Evolutionary conservation across 2,329 filamentous ascomycete genomes (phyloP), one percentile per base, ranked within the genome.

Genomic region (Leptographium lundbergii): DNA sequence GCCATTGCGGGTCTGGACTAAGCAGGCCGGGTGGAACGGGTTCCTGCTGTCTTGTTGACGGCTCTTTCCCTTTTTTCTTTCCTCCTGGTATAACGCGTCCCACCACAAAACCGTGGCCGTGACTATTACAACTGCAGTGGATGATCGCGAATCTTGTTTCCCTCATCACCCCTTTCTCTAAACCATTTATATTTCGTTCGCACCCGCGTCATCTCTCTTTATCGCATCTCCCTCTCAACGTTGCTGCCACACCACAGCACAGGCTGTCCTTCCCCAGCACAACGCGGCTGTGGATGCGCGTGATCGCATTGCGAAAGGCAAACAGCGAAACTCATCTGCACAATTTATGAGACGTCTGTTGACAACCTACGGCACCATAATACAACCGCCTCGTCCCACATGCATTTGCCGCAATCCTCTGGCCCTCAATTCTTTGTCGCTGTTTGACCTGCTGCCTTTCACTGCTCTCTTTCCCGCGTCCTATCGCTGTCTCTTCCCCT

Each of bases 71-170:
- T 59, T 52, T 51, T 58, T 45, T 52, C 54, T 51, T 61, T 36
- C 56, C 54, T 48, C 34, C 58, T 24, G 54, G 42, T 57, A 60
- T 55, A 57, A 60, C 56, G 55, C 55, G 55, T 57, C 39, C 55
- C 51, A 50, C 55, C 52, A 34, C 45, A 57, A 54, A 57, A 57
- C 50, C 36, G 54, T 57, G 54, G 48, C 22, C 54, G 45, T 55
- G 53, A 29, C 53, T 58, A 58, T 58, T 53, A 25, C 51, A n/a
- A 27, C 14, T 52, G 4, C 19, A 17, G 25, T 51, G 17, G 42
- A 54, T 22, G 36, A 52, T 56, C 53, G 57, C 53, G 53, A 56
- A 50, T 39, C 13, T 32, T 29, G 14, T 22, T 17, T 27, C 27
- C 19, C 9, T 50, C 57, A 27, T 39, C 52, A 17, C 24, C 24